Evolutionary conservation across 140 eudicot genomes (phyloP), one percentile per base, ranked within the genome.

Genomic region (Senecio squalidus): DNA sequence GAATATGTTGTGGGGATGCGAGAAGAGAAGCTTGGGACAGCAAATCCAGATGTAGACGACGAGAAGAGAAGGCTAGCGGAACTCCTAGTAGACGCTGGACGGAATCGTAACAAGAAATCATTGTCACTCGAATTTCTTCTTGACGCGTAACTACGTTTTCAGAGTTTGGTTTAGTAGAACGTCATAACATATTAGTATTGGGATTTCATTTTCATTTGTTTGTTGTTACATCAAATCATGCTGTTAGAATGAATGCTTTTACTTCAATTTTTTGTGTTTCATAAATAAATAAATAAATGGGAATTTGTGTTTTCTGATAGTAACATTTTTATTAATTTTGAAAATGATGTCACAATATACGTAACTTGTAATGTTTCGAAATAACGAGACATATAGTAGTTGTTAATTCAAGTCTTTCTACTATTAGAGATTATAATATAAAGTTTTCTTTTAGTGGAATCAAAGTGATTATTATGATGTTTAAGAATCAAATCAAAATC

Each of bases 11-110:
- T 92, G 2, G 83, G 76, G 34, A 64, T 88, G 78, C 72, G 99
- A 69, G 99, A 92, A 78, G 99, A 92, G 82, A 87, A 80, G 83
- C 94, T 92, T 3, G 96, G 99, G 56, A 92, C 99, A 0, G 96
- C 99, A 16, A 81, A 92, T 74, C 96, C 93, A 0, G 89, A 88
- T 2, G 99, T 84, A 22, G 81, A 70, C 4, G 96, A 92, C 6
- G 99, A 92, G 82, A 88, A 76, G 70, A 60, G 82, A 57, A 72
- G 99, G 28, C 58, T 92, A 51, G 73, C 78, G 3, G 83, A 60
- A 71, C 45, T 92, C 52, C 61, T 92, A 2, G 80, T 57, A 30
- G 99, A 88, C 58, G 82, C 89, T 0, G 96, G 99, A 2, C 78
- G 66, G 63, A 72, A 62, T 2, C 81, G 96, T 43, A 80, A 61